These are phyloP conservation scores for Trichoderma simmonsii DNA, from an alignment of 2,329 filamentous ascomycete genomes.

Conservation along the genomic window DNA sequence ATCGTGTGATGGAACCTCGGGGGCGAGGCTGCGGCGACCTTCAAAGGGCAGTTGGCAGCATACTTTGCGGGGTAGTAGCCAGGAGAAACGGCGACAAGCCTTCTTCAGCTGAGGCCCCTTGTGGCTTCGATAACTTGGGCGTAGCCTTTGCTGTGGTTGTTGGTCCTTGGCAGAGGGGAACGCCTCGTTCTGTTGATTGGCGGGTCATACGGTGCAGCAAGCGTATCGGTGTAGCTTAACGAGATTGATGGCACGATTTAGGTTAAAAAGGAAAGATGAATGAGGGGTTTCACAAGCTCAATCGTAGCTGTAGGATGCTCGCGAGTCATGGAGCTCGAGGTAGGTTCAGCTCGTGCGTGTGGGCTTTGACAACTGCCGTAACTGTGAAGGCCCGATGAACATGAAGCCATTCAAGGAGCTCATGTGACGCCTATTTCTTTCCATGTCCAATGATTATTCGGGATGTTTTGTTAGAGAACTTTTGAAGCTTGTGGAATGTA, in stretches of 20 bases:
- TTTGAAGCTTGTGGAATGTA: neutral
- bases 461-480: neutral
- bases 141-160: neutral
- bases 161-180: neutral
- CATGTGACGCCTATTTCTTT: neutral
- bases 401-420: neutral
- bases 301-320: neutral
- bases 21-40: neutral
- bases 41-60: neutral
- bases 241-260: neutral
- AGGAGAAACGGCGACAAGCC: neutral
- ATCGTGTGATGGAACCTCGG: neutral
- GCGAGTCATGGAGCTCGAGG: neutral
- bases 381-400: neutral
- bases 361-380: neutral
- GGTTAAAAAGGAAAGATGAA: neutral
- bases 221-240: neutral
- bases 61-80: slow-evolving; percentile 13
- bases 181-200: neutral
- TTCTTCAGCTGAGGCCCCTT: neutral
- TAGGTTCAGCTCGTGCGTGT: neutral
- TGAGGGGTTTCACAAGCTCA: neutral
- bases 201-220: neutral
- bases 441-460: neutral
- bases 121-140: neutral